Evolutionary conservation across 768 basidiomycete species (phyloP).

Genomic region (Mycena capillaripes): DNA sequence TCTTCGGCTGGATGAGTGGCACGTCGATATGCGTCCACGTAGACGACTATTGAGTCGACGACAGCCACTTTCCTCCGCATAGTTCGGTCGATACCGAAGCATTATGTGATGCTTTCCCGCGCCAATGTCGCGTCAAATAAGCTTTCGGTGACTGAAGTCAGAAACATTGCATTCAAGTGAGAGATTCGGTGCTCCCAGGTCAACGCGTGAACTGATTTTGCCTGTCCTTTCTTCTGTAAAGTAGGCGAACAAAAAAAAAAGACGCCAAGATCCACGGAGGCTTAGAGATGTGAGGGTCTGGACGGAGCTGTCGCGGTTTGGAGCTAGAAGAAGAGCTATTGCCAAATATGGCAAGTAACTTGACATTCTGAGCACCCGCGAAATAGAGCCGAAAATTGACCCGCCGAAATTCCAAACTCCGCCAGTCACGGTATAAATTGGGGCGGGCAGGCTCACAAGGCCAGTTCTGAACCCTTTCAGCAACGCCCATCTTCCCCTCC

Average conservation of each 20-base stretch:
- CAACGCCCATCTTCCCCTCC: constrained; percentile 24
- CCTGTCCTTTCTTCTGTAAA: background rate
- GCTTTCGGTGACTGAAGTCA: background rate
- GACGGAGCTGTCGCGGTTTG: constrained; percentile 11
- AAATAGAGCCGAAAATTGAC: background rate
- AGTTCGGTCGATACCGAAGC: background rate
- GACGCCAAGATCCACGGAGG: background rate
- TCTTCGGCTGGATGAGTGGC: constrained; percentile 7
- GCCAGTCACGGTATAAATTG: constrained; percentile 23
- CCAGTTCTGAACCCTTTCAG: constrained; percentile 28
- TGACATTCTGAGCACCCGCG: constrained; percentile 4
- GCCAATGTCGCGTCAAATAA: constrained; percentile 12
- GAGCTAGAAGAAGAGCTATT: constrained; percentile 15
- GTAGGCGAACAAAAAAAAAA: background rate
- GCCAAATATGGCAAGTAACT: constrained; percentile 4
- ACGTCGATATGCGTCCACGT: constrained; percentile 6
- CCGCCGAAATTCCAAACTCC: constrained; percentile 23
- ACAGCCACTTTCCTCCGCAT: background rate
- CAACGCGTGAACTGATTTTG: background rate
- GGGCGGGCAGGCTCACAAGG: background rate
- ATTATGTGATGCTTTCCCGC: background rate
- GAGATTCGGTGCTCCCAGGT: background rate
- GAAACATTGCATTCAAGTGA: background rate
- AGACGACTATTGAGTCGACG: background rate
- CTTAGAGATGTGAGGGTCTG: no score